Conservation (phyloP, 2,329 filamentous ascomycete genomes). For the Rhynchosporium agropyri region DNA sequence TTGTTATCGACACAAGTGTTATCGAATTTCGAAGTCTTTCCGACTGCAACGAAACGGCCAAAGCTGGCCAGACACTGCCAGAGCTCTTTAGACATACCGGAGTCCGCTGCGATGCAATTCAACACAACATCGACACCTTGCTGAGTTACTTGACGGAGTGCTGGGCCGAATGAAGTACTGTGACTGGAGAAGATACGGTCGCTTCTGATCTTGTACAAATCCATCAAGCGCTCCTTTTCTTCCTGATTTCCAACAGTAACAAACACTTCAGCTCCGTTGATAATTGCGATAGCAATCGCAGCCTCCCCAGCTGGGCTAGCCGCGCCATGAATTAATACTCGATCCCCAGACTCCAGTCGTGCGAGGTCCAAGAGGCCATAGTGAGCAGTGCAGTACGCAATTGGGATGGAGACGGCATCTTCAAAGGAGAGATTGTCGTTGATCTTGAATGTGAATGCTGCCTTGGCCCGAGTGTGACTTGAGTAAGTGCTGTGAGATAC, state of each 20-base stretch:
- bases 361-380: constrained; percentile 37
- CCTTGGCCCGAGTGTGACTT: constrained; percentile 31
- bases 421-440: constrained; percentile 32
- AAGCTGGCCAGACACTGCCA: constrained; percentile 44
- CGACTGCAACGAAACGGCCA: constrained; percentile 47
- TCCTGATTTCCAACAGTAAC: constrained; percentile 35
- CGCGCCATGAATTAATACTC: constrained; percentile 44
- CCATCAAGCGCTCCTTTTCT: constrained; percentile 33
- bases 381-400: constrained; percentile 37
- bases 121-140: constrained; percentile 41
- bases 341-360: constrained; percentile 36
- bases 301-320: constrained; percentile 44
- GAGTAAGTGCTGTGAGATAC: constrained; percentile 35
- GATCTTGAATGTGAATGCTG: constrained; percentile 31
- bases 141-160: constrained; percentile 33
- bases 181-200: constrained; percentile 32
- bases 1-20: constrained; percentile 44
- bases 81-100: constrained; percentile 35
- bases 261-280: constrained; percentile 36
- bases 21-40: constrained; percentile 38
- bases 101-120: constrained; percentile 35
- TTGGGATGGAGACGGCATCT: constrained; percentile 34
- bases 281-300: constrained; percentile 41
- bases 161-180: constrained; percentile 33
- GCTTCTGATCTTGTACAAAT: constrained; percentile 28